Evolutionary conservation across 495 filamentous ascomycete species (phyloP), one percentile per base, ranked within the genome.

Genomic region (Penicillium ucsense): DNA sequence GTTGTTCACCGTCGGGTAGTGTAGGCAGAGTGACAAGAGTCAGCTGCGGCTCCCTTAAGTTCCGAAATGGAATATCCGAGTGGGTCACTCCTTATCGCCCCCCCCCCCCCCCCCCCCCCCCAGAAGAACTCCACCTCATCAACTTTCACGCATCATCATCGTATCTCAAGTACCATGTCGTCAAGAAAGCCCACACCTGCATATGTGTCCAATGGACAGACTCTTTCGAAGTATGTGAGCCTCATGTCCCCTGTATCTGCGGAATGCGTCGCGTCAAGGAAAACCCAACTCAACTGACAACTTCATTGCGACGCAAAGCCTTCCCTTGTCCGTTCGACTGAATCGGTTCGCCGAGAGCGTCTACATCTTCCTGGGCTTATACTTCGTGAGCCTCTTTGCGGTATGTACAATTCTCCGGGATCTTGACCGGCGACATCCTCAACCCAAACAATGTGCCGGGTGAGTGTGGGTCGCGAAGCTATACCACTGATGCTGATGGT

Each of bases 301-400:
- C 20, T 20, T 20, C 47, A 42, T 53, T 47, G 54, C 53, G 44
- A 45, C 48, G 42, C 55, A 47, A 52, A 69, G 72, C 50, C 68
- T 67, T 41, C 74, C 73, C 45, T 46, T 71, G 41, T 56, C 65
- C 44, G 63, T 75, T 49, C 71, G 70, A 49, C 49, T 71, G 48
- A 56, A 52, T 44, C 70, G 68, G 52, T 70, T 71, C 57, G 46
- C 69, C 46, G 68, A 74, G 45, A 63, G 57, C 49, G 45, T 67
- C 41, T 72, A 74, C 53, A 48, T 74, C 63, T 72, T 72, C 50
- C 49, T 72, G 36, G 66, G 66, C 37, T 54, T 69, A 45, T 70
- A 70, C 46, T 53, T 70, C 28, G 68, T 67, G 48, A 72, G 65
- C 54, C 55, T 73, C 20, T 67, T 74, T 28, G 57, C 70, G 47